Conservation (phyloP, 805 yeast genomes). For the Saccharomyces kudriavzevii region DNA sequence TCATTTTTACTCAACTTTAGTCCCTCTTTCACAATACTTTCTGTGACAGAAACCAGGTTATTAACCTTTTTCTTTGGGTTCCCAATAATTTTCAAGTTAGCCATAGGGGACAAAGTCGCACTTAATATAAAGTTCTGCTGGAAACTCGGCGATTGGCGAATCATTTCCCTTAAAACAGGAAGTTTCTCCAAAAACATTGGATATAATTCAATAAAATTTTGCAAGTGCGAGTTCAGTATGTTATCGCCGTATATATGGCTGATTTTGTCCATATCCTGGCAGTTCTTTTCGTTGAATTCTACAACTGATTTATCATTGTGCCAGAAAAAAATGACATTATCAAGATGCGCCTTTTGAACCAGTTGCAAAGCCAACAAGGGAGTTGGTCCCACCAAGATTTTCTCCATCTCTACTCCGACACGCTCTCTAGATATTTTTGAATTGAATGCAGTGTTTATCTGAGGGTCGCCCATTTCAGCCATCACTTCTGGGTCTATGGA, state of each 20-base stretch:
- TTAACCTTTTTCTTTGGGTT: slow-evolving; percentile 22
- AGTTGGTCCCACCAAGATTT: slow-evolving; percentile 57
- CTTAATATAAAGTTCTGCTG: slow-evolving; percentile 15
- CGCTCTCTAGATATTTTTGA: slow-evolving; percentile 84
- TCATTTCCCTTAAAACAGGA: slow-evolving; percentile 3
- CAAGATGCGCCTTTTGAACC: slow-evolving; percentile 47
- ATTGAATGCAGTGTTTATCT: slow-evolving; percentile 50
- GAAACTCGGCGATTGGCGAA: slow-evolving; percentile 6
- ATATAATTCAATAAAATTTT: slow-evolving; percentile 4
- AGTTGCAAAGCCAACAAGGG: slow-evolving; percentile 57
- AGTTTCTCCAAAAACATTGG: slow-evolving; percentile 3
- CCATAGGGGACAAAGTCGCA: slow-evolving; percentile 18
- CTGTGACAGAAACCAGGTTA: slow-evolving; percentile 27
- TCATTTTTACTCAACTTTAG: slow-evolving; percentile 54
- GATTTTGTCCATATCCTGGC: slow-evolving; percentile 10
- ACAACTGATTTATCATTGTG: slow-evolving; percentile 19
- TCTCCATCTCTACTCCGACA: slow-evolving; percentile 76
- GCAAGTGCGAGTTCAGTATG: slow-evolving; percentile 10
- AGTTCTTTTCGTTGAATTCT: slow-evolving; percentile 15
- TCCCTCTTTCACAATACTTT: slow-evolving; percentile 56
- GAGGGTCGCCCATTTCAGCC: slow-evolving; percentile 53
- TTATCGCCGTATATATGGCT: slow-evolving; percentile 10
- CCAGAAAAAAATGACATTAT: slow-evolving; percentile 49
- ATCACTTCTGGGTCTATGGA: slow-evolving; percentile 49
- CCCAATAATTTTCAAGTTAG: slow-evolving; percentile 17